Evolutionary conservation across 139 green algal species (phyloP), one percentile per base, ranked within the genome.

Genomic region (Axilococcus clingmanii): DNA sequence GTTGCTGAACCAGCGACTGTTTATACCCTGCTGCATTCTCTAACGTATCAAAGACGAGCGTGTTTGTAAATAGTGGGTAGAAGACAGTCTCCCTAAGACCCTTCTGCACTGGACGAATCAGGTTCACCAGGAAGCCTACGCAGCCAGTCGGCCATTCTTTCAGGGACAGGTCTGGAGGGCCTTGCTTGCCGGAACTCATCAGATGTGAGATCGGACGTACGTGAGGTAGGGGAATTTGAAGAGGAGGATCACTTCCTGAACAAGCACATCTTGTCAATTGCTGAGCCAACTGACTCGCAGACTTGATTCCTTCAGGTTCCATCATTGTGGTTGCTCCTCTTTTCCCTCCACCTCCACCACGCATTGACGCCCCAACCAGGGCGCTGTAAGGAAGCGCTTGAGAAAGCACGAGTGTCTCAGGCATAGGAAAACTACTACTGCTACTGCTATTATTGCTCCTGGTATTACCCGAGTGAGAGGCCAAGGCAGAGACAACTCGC

Each of bases 81-180:
- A 84, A 45, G 2, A 88, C 11, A 5, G 31, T 48, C 25, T 58
- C 49, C 7, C 80, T 61, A 30, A 74, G 65, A 56, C 71, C 75
- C 1, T 5, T 46, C 36, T 60, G 19, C 3, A 31, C 38, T 0
- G 72, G 72, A 7, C 79, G 73, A 24, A 87, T 44, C 37, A 89
- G 63, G 68, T 89, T 89, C 51, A 75, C 49, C 0, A 63, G 68
- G 40, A 74, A 89, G 25, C 77, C 79, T 48, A 84, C 31, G 66
- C 70, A 86, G 25, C 80, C 80, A 8, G 37, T 29, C 0, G 80
- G 80, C 80, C 80, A 88, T 31, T 9, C 12, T 12, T 17, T 38
- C 9, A 9, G 9, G 9, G 33, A 38, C 9, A 12, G 12, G 12
- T 12, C 33, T 17, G 9, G 9, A 38, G 33, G 9, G 12, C 33